These are phyloP conservation scores for Aspergillus sp. DNA, from an alignment of 2,329 filamentous ascomycete species.

Conservation along the genomic window DNA sequence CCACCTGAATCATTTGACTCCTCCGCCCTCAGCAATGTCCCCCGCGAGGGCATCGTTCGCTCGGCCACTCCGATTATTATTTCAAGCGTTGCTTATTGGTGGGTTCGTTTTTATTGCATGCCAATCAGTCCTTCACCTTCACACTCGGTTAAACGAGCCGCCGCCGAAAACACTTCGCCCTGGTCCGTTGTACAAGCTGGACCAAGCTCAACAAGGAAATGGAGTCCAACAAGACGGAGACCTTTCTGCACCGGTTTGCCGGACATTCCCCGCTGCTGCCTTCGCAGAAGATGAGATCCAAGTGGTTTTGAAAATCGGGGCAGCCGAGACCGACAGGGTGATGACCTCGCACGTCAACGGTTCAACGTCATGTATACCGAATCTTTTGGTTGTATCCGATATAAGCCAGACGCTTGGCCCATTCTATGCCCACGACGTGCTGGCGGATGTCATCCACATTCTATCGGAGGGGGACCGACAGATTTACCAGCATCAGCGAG, in stretches of 20 bases:
- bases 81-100: background rate
- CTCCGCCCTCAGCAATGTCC: background rate
- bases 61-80: background rate
- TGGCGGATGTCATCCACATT: slow-evolving; percentile 32
- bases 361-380: slow-evolving; percentile 53
- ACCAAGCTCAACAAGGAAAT: too few relatives aligned
- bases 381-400: slow-evolving; percentile 54
- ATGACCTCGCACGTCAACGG: slow-evolving; percentile 51
- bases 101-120: background rate
- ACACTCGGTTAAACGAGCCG: background rate
- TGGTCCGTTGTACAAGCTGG: background rate
- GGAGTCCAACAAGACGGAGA: background rate
- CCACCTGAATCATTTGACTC: background rate
- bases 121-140: background rate
- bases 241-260: background rate
- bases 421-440: slow-evolving; percentile 47
- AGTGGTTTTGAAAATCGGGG: slow-evolving; percentile 52
- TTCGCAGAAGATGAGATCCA: slow-evolving; percentile 33
- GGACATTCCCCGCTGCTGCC: background rate
- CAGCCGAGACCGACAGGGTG: slow-evolving; percentile 43
- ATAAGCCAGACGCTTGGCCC: slow-evolving; percentile 47
- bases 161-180: background rate
- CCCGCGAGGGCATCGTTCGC: background rate
- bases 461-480: slow-evolving; percentile 45
- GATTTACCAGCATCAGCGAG: slow-evolving; percentile 35